Evolutionary conservation across 192 early-diverging fungal genomes (phyloP).

Genomic region (Dissophora globulifera): DNA sequence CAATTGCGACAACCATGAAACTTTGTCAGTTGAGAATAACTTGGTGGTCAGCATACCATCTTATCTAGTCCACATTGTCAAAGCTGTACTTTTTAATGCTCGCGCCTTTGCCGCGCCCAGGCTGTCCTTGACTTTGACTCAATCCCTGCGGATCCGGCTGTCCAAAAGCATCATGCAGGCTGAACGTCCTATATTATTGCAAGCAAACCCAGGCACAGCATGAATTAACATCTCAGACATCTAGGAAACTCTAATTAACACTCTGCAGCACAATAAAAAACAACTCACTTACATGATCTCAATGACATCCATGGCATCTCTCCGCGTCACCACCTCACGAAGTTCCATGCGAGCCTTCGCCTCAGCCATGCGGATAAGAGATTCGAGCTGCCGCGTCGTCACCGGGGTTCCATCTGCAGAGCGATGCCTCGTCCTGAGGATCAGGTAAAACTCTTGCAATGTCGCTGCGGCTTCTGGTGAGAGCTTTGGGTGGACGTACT

Average conservation of each 20-base stretch:
- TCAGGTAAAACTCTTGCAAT: slow-evolving; percentile 80
- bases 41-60: no score
- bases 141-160: not conserved
- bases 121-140: slow-evolving; percentile 8
- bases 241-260: no score
- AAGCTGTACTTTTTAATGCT: slow-evolving; percentile 32
- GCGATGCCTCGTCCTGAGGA: slow-evolving; percentile 70
- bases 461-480: slow-evolving; percentile 65
- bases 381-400: slow-evolving; percentile 86
- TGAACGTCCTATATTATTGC: slow-evolving; percentile 47
- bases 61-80: no score
- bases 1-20: no score
- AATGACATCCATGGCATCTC: slow-evolving; percentile 81
- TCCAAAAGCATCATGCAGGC: slow-evolving; percentile 20
- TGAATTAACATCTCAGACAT: no score
- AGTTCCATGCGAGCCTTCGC: slow-evolving; percentile 82
- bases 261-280: not conserved
- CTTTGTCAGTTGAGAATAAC: no score
- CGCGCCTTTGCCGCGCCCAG: slow-evolving; percentile 25
- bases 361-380: slow-evolving; percentile 79
- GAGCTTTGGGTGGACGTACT: slow-evolving; percentile 77
- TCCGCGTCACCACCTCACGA: slow-evolving; percentile 72
- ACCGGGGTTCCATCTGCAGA: slow-evolving; percentile 77
- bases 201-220: no score
- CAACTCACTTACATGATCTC: slow-evolving; percentile 76